These are phyloP conservation scores for Yarrowia sp. DNA, from an alignment of 805 yeast genomes.

Conservation along the genomic window DNA sequence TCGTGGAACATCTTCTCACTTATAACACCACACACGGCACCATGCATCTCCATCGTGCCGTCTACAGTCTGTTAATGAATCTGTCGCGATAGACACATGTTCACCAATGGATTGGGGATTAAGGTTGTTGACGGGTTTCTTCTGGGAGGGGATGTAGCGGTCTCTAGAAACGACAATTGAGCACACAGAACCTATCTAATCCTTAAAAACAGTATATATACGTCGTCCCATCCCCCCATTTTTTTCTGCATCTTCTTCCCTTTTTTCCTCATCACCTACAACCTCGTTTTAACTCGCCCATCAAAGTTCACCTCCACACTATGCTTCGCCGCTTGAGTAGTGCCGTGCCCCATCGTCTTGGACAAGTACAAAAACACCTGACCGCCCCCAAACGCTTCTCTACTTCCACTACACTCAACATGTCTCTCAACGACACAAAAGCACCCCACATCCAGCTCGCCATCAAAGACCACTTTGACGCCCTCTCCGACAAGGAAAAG, in stretches of 20 bases:
- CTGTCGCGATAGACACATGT: neutral
- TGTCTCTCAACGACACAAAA: constrained; percentile 43
- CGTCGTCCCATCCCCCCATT: neutral
- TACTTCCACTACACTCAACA: neutral
- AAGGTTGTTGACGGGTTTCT: neutral
- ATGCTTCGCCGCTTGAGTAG: constrained; percentile 27
- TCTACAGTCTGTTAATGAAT: neutral
- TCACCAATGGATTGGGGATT: constrained; percentile 5
- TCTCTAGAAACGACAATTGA: too few relatives aligned
- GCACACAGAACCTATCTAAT: too few relatives aligned
- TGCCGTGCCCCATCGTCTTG: constrained; percentile 27
- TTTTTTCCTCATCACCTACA: neutral
- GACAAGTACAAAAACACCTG: constrained; percentile 27
- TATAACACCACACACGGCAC: neutral
- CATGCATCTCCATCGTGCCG: constrained; percentile 8
- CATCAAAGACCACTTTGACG: constrained; percentile 67
- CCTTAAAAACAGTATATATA: too few relatives aligned
- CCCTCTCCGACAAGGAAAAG: constrained; percentile 57
- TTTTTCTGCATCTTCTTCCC: neutral
- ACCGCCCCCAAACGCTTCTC: neutral
- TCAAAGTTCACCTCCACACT: constrained; percentile 5
- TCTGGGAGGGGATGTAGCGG: neutral
- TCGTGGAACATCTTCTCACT: too few relatives aligned
- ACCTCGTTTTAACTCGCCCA: neutral
- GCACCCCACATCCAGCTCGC: constrained; percentile 72